Evolutionary conservation across 331 rosid genomes (phyloP), one percentile per base, ranked within the genome.

Genomic region (Spiraea crenata): DNA sequence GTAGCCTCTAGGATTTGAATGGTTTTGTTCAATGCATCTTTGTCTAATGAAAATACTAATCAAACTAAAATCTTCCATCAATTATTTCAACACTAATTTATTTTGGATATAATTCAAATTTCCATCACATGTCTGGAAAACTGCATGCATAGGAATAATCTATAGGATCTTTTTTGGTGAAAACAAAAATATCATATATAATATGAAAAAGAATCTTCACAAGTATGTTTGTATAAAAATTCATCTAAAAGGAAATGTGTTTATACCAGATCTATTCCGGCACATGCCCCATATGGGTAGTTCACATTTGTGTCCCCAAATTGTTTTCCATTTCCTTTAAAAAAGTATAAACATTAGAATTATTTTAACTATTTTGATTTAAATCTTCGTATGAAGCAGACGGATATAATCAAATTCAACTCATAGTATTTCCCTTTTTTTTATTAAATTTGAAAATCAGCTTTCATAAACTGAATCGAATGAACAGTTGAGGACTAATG

Each of bases 1-100:
- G n/a, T 48, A 16, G 14, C 41, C 72, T 50, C 38, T 37, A 5
- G 61, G 40, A 25, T 1, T 25, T 4, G 11, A 67, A 35, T 50
- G 48, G 60, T 67, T 67, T n/a, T 19, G 52, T 69, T 69, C 52
- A 13, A n/a, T 20, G 17, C 17, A 67, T 37, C 48, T 50, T 35
- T 66, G n/a, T 67, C 46, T 20, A 48, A 48, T 42, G 13, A 47
- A 40, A 50, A 67, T 67, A 50, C 35, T 50, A 4, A 38, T 9
- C 5, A 10, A 12, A 47, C 7, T 6, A 3, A 41, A 25, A 25
- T 41, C 67, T 62, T n/a, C 17, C 67, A 16, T 40, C 16, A 62
- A 41, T 62, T n/a, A 3, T 62, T 8, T 41, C 7, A 42, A 51
- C 34, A 41, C n/a, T 44, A 42, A 10, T 42, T 42, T 42, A 6